Evolutionary conservation across 2,329 filamentous ascomycete genomes (phyloP).

Genomic region (Parascedosporium putredinis): DNA sequence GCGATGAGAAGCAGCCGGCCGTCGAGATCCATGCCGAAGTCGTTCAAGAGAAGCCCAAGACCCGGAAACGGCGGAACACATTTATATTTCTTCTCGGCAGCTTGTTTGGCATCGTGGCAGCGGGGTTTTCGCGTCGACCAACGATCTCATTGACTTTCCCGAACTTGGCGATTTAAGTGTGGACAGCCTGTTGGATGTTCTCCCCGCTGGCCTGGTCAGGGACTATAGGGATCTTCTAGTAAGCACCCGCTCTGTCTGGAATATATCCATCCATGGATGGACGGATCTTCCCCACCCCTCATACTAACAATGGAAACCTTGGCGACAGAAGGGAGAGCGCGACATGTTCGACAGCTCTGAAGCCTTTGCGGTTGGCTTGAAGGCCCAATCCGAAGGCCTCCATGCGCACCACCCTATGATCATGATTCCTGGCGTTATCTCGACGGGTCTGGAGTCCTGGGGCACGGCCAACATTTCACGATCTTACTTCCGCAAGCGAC

Average conservation of each 20-base stretch:
- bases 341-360: slow-evolving; percentile 80
- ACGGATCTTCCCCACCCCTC: too few species aligned
- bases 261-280: not conserved
- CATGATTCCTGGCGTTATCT: slow-evolving; percentile 97
- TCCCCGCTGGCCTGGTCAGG: slow-evolving; percentile 74
- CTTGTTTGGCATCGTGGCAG: slow-evolving; percentile 79
- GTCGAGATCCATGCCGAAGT: slow-evolving; percentile 27
- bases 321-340: slow-evolving; percentile 64
- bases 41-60: slow-evolving; percentile 34
- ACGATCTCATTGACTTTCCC: slow-evolving; percentile 77
- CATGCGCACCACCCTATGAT: slow-evolving; percentile 78
- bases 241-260: slow-evolving; percentile 21
- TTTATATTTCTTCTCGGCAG: slow-evolving; percentile 83
- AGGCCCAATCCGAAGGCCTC: slow-evolving; percentile 72
- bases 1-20: slow-evolving; percentile 10
- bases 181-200: slow-evolving; percentile 74
- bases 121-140: slow-evolving; percentile 83
- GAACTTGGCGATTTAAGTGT: slow-evolving; percentile 65
- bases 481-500: slow-evolving; percentile 83
- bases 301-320: slow-evolving; percentile 1
- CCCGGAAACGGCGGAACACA: slow-evolving; percentile 62
- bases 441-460: slow-evolving; percentile 94
- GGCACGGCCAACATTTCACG: slow-evolving; percentile 76
- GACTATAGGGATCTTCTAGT: slow-evolving; percentile 82
- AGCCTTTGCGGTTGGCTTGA: slow-evolving; percentile 81